Evolutionary conservation across 208 protist genomes (phyloP), one percentile per base, ranked within the genome.

Genomic region (Trichomonas tenax): DNA sequence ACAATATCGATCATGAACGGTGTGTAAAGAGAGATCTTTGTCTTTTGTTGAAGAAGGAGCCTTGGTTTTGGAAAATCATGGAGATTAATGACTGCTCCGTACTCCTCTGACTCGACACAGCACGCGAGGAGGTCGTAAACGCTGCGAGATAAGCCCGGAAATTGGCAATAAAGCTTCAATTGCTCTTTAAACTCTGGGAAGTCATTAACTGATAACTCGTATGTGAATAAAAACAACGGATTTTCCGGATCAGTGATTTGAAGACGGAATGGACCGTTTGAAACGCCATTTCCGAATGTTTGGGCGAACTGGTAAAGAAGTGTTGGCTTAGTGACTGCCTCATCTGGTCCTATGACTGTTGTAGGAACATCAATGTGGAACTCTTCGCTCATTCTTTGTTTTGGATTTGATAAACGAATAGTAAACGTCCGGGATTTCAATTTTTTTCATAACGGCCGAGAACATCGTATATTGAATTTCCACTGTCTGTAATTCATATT

Each of bases 181-280:
- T 51, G 15, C 31, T 93, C 86, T 93, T 51, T 93, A 34, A 93
- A 26, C 6, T 41, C 14, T 93, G 86, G 86, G 31, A 93, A 93
- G 8, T 93, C 86, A 51, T 44, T 44, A 36, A 44, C 15, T 34
- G 15, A 48, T 51, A 93, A 40, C 8, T 51, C 17, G 31, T 51
- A 93, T 49, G 41, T 44, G n/a, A 93, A 93, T 93, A 93, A 51
- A 21, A 93, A 51, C 0, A 93, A 31, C 21, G 86, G 86, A 51
- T 93, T 93, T 93, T 93, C 44, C 36, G 86, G 86, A 93, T 93
- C 86, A 17, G 86, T 93, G 26, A 93, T 93, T 93, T 93, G 86
- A 31, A 93, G 31, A 17, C 45, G 40, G n/a, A 93, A 93, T 34
- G 41, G 40, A 38, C 36, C 36, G 51, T 38, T 51, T 34, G 44